Evolutionary conservation across 23 red algal genomes (phyloP), one percentile per base, ranked within the genome.

Genomic region (Gracilaria caudata): DNA sequence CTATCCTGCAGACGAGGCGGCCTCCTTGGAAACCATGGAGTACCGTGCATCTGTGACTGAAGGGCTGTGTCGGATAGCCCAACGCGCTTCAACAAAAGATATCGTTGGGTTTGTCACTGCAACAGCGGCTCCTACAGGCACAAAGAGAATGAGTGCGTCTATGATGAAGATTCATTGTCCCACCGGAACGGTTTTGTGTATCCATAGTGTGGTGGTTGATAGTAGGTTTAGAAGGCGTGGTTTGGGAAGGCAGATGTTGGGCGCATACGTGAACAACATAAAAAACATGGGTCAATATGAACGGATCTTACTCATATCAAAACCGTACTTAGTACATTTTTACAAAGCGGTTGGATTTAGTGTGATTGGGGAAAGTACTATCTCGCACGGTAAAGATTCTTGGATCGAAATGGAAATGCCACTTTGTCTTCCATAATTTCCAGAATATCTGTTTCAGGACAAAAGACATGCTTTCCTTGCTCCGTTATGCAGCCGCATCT

Each of bases 201-300:
- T 79, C 39, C 74, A 79, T 51, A 79, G 74, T 44, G 74, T 79
- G 1, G 74, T 79, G 4, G 23, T 79, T 35, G 74, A 79, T 51
- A 12, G 13, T 3, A 49, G 32, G 11, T 49, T 51, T 77, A 13
- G 74, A 43, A 45, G 74, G 23, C 40, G 32, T 25, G 74, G 74
- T 3, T 79, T 43, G 9, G 74, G 74, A 2, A 56, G 5, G 40
- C 12, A 35, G 46, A 79, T 79, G 74, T 7, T 79, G 43, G 6
- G 6, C 30, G 74, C 74, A 17, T 79, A 79, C 28, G 30, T 79
- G 44, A 33, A 30, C 51, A 79, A 79, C 16, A 51, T 79, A 35
- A 51, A 56, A 57, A 4, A 17, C 17, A 35, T 33, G 4, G 30
- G 34, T 13, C 24, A 51, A 51, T 56, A 56, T 13, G n/a, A 79